phyloP scores from a whole-genome alignment of 805 yeast species.

The Kurtzmaniella cleridarum region DNA sequence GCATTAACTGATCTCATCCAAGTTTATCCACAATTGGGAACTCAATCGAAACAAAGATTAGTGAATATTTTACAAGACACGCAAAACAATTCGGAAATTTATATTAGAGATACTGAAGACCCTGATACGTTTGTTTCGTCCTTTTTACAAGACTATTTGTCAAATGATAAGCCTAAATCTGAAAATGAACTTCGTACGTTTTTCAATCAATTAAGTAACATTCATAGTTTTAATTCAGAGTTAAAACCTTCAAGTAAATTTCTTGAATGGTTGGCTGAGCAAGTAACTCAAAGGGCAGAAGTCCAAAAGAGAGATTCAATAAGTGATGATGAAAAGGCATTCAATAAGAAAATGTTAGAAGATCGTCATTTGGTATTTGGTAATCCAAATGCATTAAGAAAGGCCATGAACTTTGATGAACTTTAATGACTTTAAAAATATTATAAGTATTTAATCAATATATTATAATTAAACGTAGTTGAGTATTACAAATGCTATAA shows the following conservation, averaged over 20 bases:
- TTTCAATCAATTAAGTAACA: constrained; percentile 27
- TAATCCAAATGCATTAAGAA: constrained; percentile 65
- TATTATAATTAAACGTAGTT: neutral
- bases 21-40: constrained; percentile 22
- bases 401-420: constrained; percentile 49
- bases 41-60: constrained; percentile 31
- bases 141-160: constrained; percentile 30
- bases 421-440: constrained; percentile 7
- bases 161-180: constrained; percentile 13
- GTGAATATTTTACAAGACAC: constrained; percentile 44
- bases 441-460: neutral
- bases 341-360: constrained; percentile 28
- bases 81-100: constrained; percentile 5
- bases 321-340: constrained; percentile 22
- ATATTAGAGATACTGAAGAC: constrained; percentile 14
- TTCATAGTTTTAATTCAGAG: constrained; percentile 25
- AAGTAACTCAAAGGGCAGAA: constrained; percentile 17
- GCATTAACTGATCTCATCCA: constrained; percentile 21
- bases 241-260: constrained; percentile 38
- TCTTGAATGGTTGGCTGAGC: constrained; percentile 57
- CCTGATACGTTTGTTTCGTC: constrained; percentile 29
- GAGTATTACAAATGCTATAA: neutral
- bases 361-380: constrained; percentile 71
- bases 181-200: constrained; percentile 39
- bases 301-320: constrained; percentile 26